Percentiles rank a stretch among this genome's conserved stretches.
phyloP scores from a whole-genome alignment of 495 filamentous ascomycete genomes.

The Annulohypoxylon nitens region DNA sequence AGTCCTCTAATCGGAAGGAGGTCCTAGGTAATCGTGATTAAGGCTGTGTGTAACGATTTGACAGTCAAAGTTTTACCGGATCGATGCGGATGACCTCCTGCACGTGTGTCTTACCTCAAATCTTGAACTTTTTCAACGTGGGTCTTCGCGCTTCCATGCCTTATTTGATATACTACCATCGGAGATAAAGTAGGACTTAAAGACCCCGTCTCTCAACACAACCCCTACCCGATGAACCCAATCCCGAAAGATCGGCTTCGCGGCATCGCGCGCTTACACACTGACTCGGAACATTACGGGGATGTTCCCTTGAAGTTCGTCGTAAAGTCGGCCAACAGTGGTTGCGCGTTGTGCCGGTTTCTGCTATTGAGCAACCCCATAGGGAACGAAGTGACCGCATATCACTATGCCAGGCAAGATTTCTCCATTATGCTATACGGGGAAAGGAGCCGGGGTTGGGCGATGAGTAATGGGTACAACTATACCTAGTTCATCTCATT shows the following conservation, averaged over 20 bases:
- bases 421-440: not conserved
- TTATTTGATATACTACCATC: not conserved
- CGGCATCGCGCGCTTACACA: not conserved
- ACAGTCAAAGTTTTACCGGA: not conserved
- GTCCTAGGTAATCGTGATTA: not conserved
- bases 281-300: slow-evolving; percentile 5
- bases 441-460: not conserved
- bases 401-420: not conserved
- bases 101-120: not conserved
- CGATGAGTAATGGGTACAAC: slow-evolving; percentile 14
- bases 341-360: not conserved
- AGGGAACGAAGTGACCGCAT: not conserved
- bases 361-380: not conserved
- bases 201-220: not conserved
- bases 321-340: not conserved
- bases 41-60: not conserved
- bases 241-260: slow-evolving; percentile 10
- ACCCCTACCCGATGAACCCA: not conserved
- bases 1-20: not conserved
- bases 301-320: not conserved
- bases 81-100: not conserved
- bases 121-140: not conserved
- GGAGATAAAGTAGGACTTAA: not conserved
- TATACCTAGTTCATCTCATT: slow-evolving; percentile 1
- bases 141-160: not conserved